Conservation (phyloP, 2,329 filamentous ascomycete species). For the Alternaria atra region DNA sequence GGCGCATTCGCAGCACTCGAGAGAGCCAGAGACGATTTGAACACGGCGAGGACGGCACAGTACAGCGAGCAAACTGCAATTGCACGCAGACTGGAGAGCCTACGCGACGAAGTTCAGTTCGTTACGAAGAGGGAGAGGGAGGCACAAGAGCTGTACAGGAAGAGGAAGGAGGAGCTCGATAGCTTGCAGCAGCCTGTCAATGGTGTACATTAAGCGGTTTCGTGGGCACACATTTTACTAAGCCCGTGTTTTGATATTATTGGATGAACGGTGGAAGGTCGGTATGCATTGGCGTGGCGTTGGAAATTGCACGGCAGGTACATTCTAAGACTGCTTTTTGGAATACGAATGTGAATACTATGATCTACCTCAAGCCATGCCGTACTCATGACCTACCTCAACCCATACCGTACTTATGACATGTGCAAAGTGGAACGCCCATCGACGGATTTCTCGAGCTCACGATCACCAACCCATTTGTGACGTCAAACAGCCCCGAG, state of each 20-base stretch:
- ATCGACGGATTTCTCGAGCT: not conserved
- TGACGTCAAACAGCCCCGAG: not conserved
- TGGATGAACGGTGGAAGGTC: not conserved
- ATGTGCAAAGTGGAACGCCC: not conserved
- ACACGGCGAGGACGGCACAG: slow-evolving; percentile 77
- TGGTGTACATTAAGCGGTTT: slow-evolving; percentile 44
- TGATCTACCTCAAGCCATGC: not conserved
- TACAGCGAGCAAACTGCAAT: slow-evolving; percentile 83
- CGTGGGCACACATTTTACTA: not conserved
- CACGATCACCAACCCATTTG: not conserved
- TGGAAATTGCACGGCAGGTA: slow-evolving; percentile 12
- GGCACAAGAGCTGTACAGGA: slow-evolving; percentile 85
- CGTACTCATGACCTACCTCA: not conserved
- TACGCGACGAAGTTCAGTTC: slow-evolving; percentile 84
- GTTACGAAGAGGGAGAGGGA: slow-evolving; percentile 85
- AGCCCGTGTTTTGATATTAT: not conserved
- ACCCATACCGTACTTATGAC: not conserved
- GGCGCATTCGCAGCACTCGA: slow-evolving; percentile 79
- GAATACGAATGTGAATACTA: not conserved
- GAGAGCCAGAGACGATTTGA: slow-evolving; percentile 75
- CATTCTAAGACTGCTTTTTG: slow-evolving; percentile 1
- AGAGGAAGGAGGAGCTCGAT: slow-evolving; percentile 79
- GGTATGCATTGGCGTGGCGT: slow-evolving; percentile 21
- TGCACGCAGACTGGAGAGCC: slow-evolving; percentile 72
- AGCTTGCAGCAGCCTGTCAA: slow-evolving; percentile 58